Evolutionary conservation across 1,139 yeast species (phyloP), one percentile per base, ranked within the genome.

Genomic region (Kurtzmaniella natalensis): DNA sequence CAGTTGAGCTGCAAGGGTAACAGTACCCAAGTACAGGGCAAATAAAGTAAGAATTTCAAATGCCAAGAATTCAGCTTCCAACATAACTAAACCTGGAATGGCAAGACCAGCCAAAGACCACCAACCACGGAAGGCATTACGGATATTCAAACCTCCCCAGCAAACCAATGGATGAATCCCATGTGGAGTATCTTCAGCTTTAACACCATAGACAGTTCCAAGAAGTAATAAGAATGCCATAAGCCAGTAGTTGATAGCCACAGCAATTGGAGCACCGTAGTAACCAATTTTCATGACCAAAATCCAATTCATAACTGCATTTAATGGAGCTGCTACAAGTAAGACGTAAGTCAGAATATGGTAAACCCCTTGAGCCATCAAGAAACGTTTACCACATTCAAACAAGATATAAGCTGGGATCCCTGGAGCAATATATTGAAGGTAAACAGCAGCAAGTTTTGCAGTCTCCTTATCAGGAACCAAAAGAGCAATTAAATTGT

Each of bases 181-280:
- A 6, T 57, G 46, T 23, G 65, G 65, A 2, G 79, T 72, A 30
- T 56, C 56, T 32, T 61, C 61, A 4, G 68, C 56, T 32, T 57
- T 55, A 3, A 68, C 58, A 15, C 52, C 54, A 40, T 52, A 64
- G 3, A 70, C 37, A 1, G 77, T 72, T 25, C 64, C 61, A 9
- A 60, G 37, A 3, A 56, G 52, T 31, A 76, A 56, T 0, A 78
- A 77, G 11, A 64, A 25, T 7, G 67, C 75, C 81, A 76, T 76
- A 15, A 76, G 46, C 68, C 78, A 73, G 44, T 75, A 75, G 44
- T 73, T 75, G 31, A 73, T 66, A 11, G 75, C 71, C 10, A 75
- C 81, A 1, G 81, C 77, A 23, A 74, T 57, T 11, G 81, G 81
- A 1, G 81, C 81, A 7, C 81, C 81, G 31, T 69, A 53, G 46